Conservation (phyloP, 495 filamentous ascomycete genomes). For the Cercophora newfieldiana region DNA sequence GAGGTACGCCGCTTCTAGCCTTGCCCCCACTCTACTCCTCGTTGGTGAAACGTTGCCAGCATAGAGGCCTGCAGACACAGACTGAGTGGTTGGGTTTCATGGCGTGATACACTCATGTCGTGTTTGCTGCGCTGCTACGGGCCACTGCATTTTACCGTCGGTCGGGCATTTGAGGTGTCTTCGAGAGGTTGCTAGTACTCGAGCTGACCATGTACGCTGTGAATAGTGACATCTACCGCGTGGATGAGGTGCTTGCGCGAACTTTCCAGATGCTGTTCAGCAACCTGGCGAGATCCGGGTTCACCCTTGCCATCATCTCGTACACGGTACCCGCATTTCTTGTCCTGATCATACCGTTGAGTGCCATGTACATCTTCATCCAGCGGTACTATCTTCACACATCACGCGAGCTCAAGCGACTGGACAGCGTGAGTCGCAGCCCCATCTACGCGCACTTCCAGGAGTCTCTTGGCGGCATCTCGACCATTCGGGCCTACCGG, state of each 20-base stretch:
- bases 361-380: constrained; percentile 83
- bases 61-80: constrained; percentile 18
- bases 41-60: constrained; percentile 22
- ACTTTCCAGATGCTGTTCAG: constrained; percentile 94
- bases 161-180: constrained; percentile 17
- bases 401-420: constrained; percentile 90
- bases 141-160: constrained; percentile 13
- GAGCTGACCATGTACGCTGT: constrained; percentile 32
- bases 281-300: constrained; percentile 79
- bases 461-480: constrained; percentile 90
- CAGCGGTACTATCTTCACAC: constrained; percentile 97
- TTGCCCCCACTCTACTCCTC: background rate
- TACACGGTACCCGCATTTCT: constrained; percentile 79
- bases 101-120: constrained; percentile 18
- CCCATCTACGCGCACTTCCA: constrained; percentile 99
- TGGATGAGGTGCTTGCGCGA: constrained; percentile 92
- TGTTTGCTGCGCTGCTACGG: constrained; percentile 19
- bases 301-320: constrained; percentile 85
- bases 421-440: constrained; percentile 92
- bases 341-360: constrained; percentile 75
- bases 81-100: constrained; percentile 23
- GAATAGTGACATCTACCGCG: constrained; percentile 84
- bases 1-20: constrained; percentile 53
- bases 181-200: background rate
- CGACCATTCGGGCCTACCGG: constrained; percentile 95